phyloP scores from a whole-genome alignment of 1,139 yeast genomes.

The Hemisphaericaspora xylanilytica region DNA sequence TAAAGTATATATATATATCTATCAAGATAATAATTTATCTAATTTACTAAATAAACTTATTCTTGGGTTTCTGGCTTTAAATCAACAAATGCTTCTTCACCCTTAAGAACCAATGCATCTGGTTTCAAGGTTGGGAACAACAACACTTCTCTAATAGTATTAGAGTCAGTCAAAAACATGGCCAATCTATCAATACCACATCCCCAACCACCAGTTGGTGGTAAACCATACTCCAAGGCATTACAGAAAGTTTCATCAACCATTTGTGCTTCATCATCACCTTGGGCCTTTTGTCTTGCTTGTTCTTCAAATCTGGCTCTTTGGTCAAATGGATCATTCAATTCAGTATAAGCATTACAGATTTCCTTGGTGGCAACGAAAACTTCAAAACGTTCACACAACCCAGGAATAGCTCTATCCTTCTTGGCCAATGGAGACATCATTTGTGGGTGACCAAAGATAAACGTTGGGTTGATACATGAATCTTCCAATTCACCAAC shows the following conservation, averaged over 20 bases:
- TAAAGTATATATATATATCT: no score
- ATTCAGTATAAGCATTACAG: conserved; percentile 97
- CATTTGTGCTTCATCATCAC: conserved; percentile 98
- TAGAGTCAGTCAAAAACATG: conserved; percentile 95
- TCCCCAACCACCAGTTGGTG: conserved; percentile 99
- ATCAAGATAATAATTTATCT: no score
- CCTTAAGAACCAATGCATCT: conserved; percentile 51
- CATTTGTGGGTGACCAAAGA: conserved; percentile 99
- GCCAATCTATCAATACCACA: conserved; percentile 98
- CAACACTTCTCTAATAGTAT: conserved; percentile 95
- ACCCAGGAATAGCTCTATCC: conserved; percentile 87
- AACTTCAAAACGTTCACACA: conserved; percentile 98
- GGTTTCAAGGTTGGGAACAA: conserved; percentile 99
- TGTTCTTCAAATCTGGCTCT: conserved; percentile 97
- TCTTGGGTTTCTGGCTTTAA: background rate
- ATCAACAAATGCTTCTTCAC: conserved; percentile 27
- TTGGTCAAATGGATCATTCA: conserved; percentile 98
- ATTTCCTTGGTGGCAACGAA: conserved; percentile 98
- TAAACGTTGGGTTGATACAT: conserved; percentile 95
- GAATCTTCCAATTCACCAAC: conserved; percentile 93
- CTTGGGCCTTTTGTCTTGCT: conserved; percentile 97
- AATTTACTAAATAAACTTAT: background rate
- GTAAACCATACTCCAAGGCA: conserved; percentile 96
- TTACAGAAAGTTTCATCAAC: conserved; percentile 96
- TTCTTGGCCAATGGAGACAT: conserved; percentile 99